A percentile compares a stretch with the other conserved stretches of the same genome.
Evolutionary conservation across 371 early-diverging fungal genomes (phyloP).

Genomic region (Rhizopus sp.): DNA sequence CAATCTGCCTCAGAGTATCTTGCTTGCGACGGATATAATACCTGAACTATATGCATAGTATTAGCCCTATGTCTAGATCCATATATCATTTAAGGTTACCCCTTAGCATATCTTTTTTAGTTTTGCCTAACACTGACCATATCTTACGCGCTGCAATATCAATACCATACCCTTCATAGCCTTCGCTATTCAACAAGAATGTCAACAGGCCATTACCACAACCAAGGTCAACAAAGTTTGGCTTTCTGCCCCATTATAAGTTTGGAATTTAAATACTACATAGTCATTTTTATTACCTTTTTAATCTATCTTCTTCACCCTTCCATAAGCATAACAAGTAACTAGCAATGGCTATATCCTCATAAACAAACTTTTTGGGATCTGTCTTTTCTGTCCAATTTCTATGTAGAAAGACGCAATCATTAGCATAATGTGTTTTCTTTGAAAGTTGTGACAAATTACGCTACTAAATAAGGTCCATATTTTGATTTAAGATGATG

Average conservation of each 20-base stretch:
- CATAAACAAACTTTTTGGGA: conserved; percentile 81
- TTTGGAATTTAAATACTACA: background rate
- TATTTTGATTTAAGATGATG: conserved; percentile 67
- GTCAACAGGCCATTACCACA: conserved; percentile 93
- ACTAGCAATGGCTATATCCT: conserved; percentile 85
- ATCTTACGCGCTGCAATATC: conserved; percentile 80
- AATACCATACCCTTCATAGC: conserved; percentile 78
- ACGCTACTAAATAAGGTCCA: conserved; percentile 54
- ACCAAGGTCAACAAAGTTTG: conserved; percentile 85
- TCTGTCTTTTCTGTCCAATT: conserved; percentile 84
- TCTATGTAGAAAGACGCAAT: conserved; percentile 22
- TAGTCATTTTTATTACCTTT: conserved; percentile 9
- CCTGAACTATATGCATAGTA: conserved; percentile 44
- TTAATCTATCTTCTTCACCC: conserved; percentile 37
- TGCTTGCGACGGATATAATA: conserved; percentile 60
- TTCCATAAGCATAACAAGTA: conserved; percentile 81
- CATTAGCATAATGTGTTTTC: conserved; percentile 4
- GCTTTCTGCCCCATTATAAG: conserved; percentile 29
- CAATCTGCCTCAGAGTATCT: conserved; percentile 64
- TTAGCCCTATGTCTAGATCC: background rate
- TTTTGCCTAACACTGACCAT: conserved; percentile 58
- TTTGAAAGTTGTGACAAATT: conserved; percentile 2
- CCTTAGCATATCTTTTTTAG: conserved; percentile 33
- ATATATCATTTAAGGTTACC: conserved; percentile 28
- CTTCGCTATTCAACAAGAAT: conserved; percentile 80